phyloP scores from a whole-genome alignment of 345 rosid species.

The Lepidium africanum region DNA sequence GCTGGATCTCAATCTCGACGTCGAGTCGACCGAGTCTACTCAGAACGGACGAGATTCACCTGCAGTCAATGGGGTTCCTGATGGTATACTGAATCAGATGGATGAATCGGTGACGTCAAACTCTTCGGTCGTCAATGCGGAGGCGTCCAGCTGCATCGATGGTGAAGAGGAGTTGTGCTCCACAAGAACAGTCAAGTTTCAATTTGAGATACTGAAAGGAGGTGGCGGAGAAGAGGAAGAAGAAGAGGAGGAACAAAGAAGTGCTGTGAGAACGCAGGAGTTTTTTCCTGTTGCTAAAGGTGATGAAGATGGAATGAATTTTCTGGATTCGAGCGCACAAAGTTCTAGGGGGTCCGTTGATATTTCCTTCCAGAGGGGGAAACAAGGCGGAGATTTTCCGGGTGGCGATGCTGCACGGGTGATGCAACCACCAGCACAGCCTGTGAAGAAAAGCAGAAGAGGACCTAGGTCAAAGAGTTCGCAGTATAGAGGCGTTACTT shows the following conservation, averaged over 20 bases:
- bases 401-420: constrained; percentile 23
- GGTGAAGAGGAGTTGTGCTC: constrained; percentile 59
- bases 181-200: constrained; percentile 47
- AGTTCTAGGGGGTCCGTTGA: constrained; percentile 46
- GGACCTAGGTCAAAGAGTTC: constrained; percentile 97
- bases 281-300: constrained; percentile 46
- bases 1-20: constrained; percentile 86
- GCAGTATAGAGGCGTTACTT: constrained; percentile 94
- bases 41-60: constrained; percentile 31
- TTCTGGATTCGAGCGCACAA: constrained; percentile 25
- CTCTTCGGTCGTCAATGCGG: constrained; percentile 78
- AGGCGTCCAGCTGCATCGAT: constrained; percentile 41
- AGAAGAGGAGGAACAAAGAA: constrained; percentile 19
- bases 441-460: constrained; percentile 84
- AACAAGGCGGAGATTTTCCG: constrained; percentile 26
- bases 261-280: constrained; percentile 46
- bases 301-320: constrained; percentile 10
- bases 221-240: constrained; percentile 19
- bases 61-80: not conserved
- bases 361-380: constrained; percentile 35
- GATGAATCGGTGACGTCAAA: constrained; percentile 82
- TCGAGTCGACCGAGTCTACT: constrained; percentile 48
- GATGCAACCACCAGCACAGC: constrained; percentile 38
- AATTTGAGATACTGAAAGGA: constrained; percentile 60
- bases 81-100: constrained; percentile 32